Evolutionary conservation across 2,329 filamentous ascomycete species (phyloP), one percentile per base, ranked within the genome.

Genomic region (Trichoderma hamatum): DNA sequence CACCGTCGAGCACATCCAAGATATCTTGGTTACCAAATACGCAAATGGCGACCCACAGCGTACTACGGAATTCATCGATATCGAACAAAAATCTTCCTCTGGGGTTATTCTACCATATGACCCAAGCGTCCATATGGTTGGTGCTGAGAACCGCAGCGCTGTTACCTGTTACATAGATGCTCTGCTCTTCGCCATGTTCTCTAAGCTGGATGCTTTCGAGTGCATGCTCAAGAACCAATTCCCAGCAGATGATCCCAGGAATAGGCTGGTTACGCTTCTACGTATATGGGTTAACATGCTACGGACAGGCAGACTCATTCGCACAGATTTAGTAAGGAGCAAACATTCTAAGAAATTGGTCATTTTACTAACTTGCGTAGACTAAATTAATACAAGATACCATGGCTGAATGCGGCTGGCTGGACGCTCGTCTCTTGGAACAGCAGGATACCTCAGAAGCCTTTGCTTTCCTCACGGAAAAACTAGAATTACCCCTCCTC

Each of bases 381-480:
- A 97, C 93, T 9, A 87, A 91, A 78, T 85, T 93, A 72, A 85
- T 99, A 16, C 94, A 97, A 79, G 88, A 95, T 51, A 85, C 93
- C 11, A 80, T 98, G 49, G 90, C 91, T 21, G 90, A 90, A 65
- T 97, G 94, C 77, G 96, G 95, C 4, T 98, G 96, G 96, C 82
- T 86, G 73, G 94, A 96, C 69, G 94, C 94, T 58, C 86, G 87
- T 26, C 81, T 87, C 69, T 77, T 92, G n/a, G 87, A 90, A 73
- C 96, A 98, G 76, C 96, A 99, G 80, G 96, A 99, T 79, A 93
- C 93, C 0, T 97, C 96, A 0, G 96, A 99, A 80, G 94, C 94
- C 1, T 98, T 98, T 77, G 92, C 90, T 0, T 97, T 97, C 78
- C 94, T 99, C 72, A 97, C 95, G 0, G 94, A 94, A 73, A 93